Evolutionary conservation across 1,284 basidiomycete genomes (phyloP).

Genomic region (Cryptococcus sp.): DNA sequence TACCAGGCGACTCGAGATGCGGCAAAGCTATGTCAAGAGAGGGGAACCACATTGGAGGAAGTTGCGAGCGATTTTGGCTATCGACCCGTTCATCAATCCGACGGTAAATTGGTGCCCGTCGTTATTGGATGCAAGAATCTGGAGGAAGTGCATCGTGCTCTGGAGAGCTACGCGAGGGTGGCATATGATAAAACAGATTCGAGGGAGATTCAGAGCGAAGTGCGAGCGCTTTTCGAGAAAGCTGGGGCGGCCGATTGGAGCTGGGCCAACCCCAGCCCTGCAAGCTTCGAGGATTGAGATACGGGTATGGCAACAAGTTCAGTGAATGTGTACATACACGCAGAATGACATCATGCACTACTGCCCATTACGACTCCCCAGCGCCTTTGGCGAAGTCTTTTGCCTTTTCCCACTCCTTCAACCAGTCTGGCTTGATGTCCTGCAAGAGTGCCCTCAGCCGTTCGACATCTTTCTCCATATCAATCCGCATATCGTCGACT

Average conservation of each 20-base stretch:
- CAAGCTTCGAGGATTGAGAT: neutral
- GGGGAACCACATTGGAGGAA: slow-evolving; percentile 55
- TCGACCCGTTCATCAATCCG: slow-evolving; percentile 46
- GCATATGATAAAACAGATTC: slow-evolving; percentile 47
- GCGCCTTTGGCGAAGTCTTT: neutral
- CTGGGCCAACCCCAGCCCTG: slow-evolving; percentile 30
- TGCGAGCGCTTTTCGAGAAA: slow-evolving; percentile 53
- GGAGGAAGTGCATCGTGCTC: slow-evolving; percentile 67
- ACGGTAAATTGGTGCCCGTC: slow-evolving; percentile 56
- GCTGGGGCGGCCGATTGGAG: slow-evolving; percentile 56
- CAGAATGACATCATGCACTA: too few relatives aligned
- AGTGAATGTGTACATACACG: too few relatives aligned
- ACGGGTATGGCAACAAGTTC: too few relatives aligned
- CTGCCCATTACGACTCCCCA: neutral
- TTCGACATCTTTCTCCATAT: slow-evolving; percentile 23
- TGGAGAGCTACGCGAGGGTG: slow-evolving; percentile 63
- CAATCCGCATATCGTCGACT: slow-evolving; percentile 22
- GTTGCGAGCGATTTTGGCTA: slow-evolving; percentile 72
- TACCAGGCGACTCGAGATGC: slow-evolving; percentile 24
- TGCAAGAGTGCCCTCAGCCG: slow-evolving; percentile 25
- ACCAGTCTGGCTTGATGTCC: slow-evolving; percentile 37
- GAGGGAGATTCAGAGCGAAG: slow-evolving; percentile 53
- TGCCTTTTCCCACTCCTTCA: slow-evolving; percentile 14
- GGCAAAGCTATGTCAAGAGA: slow-evolving; percentile 14
- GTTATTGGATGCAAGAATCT: slow-evolving; percentile 70